Conservation (phyloP, 2,329 filamentous ascomycete genomes). For the Fusarium longipes region DNA sequence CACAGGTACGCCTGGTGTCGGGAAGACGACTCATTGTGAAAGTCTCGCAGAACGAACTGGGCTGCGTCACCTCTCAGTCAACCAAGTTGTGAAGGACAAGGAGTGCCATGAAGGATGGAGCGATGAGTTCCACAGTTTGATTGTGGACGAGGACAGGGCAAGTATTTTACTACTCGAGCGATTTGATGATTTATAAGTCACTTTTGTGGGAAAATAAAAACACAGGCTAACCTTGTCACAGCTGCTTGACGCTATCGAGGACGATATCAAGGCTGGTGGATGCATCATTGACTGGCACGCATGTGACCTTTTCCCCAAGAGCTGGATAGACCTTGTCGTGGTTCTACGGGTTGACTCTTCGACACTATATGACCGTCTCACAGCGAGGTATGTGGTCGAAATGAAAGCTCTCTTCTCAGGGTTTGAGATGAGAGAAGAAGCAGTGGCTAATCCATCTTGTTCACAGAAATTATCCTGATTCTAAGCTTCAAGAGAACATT, state of each 20-base stretch:
- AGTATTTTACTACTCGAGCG: constrained; percentile 13
- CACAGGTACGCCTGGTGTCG: constrained; percentile 94
- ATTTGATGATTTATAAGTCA: not conserved
- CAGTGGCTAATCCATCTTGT: not conserved
- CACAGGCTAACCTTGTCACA: constrained; percentile 49
- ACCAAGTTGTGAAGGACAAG: constrained; percentile 89
- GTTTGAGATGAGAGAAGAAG: not conserved
- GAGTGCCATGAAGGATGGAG: constrained; percentile 90
- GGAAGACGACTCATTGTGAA: constrained; percentile 94
- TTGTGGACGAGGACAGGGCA: constrained; percentile 97
- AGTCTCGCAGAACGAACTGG: constrained; percentile 79
- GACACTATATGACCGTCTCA: constrained; percentile 85
- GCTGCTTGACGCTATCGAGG: constrained; percentile 90
- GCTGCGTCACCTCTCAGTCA: constrained; percentile 86
- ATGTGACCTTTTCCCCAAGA: constrained; percentile 92
- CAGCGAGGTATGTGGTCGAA: constrained; percentile 66
- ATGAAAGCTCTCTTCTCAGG: not conserved
- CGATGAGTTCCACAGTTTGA: constrained; percentile 85
- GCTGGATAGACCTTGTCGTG: constrained; percentile 95
- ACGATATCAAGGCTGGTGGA: constrained; percentile 80
- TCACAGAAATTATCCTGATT: constrained; percentile 79
- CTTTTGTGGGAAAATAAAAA: not conserved
- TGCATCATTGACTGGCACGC: constrained; percentile 98
- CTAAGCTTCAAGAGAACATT: constrained; percentile 94
- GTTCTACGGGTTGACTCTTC: constrained; percentile 86